Evolutionary conservation across 73 alveolate genomes (phyloP), one percentile per base, ranked within the genome.

Genomic region (Paramecium octaurelia): DNA sequence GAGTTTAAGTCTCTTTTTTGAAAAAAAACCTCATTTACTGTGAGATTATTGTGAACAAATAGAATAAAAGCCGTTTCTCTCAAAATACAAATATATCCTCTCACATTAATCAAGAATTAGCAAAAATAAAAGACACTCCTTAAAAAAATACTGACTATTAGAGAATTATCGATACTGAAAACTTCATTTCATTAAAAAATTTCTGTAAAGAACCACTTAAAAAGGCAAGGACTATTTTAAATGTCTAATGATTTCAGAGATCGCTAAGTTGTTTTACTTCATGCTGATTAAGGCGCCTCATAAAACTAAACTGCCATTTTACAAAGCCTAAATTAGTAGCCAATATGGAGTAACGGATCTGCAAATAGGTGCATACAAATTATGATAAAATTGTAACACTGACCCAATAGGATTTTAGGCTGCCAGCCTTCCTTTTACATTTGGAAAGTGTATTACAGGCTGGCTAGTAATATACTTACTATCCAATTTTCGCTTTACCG

Each of bases 241-340:
- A 91, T 58, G 91, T 92, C 9, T 87, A 18, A 18, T n/a, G 54
- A 43, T 46, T 12, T 11, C 23, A 7, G 11, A 38, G 46, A 83
- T 73, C 98, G 95, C 90, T 92, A 93, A 73, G 86, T 96, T 38
- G 94, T 96, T 48, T 92, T 96, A 92, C 97, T 96, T 18, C 99
- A 96, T 92, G 99, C 98, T 48, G 95, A 93, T 50, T 93, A 94
- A 58, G 99, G 99, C 54, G 92, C 92, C 31, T 95, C 96, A 6
- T 93, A 92, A n/a, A n/a, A n/a, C n/a, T n/a, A n/a, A n/a, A n/a
- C n/a, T n/a, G n/a, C n/a, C n/a, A n/a, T n/a, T n/a, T n/a, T n/a
- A n/a, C n/a, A n/a, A n/a, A n/a, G n/a, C n/a, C n/a, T n/a, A n/a
- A n/a, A n/a, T n/a, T n/a, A n/a, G n/a, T n/a, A n/a, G n/a, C n/a